Percentiles rank a stretch among this genome's conserved stretches.
phyloP scores from a whole-genome alignment of 2,329 filamentous ascomycete genomes.

The Chrysoporthe deuterocubensis region DNA sequence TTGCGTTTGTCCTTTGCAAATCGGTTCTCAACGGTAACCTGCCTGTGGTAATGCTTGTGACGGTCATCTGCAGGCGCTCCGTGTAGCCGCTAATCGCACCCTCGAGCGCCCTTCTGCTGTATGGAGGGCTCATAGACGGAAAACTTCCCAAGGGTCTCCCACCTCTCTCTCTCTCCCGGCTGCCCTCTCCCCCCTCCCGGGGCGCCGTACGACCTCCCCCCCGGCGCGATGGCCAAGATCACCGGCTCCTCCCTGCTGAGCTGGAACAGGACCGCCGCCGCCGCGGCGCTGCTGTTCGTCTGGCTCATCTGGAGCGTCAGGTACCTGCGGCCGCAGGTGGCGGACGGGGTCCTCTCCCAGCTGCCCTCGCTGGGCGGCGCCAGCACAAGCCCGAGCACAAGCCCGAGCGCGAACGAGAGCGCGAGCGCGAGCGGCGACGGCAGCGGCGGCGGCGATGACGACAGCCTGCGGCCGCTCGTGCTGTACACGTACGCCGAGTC shows the following conservation, averaged over 20 bases:
- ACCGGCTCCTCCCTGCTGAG: constrained; percentile 15
- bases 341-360: constrained; percentile 17
- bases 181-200: background rate
- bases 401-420: background rate
- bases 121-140: background rate
- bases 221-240: constrained; percentile 18
- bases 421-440: background rate
- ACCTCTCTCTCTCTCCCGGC: background rate
- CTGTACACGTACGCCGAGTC: constrained; percentile 41
- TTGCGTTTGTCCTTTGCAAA: background rate
- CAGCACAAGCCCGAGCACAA: background rate
- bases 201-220: background rate
- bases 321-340: constrained; percentile 1
- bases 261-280: constrained; percentile 23
- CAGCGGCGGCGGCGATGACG: background rate
- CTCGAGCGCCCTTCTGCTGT: background rate
- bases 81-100: background rate
- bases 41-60: background rate
- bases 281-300: constrained; percentile 20
- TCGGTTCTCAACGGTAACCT: too few relatives aligned
- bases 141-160: background rate
- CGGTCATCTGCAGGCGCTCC: background rate
- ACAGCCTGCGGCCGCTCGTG: constrained; percentile 33
- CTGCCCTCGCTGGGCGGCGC: constrained; percentile 9
- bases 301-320: constrained; percentile 24